A percentile compares a stretch with the other conserved stretches of the same genome.
Conservation (phyloP, 2,329 filamentous ascomycete species). For the Fusarium sp. region DNA sequence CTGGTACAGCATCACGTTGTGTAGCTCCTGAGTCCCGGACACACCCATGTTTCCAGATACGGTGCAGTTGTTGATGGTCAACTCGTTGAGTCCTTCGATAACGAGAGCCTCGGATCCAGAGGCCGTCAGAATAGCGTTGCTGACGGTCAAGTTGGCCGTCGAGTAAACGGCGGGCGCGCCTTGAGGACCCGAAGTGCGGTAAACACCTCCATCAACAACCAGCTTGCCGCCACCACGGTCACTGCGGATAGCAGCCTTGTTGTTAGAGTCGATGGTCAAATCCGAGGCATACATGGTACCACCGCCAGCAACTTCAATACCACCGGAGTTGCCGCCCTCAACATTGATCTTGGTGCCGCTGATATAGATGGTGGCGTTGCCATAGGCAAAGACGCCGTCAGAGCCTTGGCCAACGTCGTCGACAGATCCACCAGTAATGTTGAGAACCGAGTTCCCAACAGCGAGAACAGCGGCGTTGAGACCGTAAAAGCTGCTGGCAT, state of each 20-base stretch:
- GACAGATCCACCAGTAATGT: constrained; percentile 20
- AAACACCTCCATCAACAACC: constrained; percentile 18
- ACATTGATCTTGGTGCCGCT: constrained; percentile 21
- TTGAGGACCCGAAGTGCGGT: constrained; percentile 15
- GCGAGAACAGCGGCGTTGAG: constrained; percentile 19
- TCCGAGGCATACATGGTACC: constrained; percentile 20
- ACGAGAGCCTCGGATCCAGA: constrained; percentile 14
- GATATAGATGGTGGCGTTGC: constrained; percentile 20
- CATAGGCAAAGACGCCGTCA: constrained; percentile 23
- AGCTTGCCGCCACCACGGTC: constrained; percentile 20
- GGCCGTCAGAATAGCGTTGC: constrained; percentile 10
- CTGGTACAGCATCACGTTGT: constrained; percentile 30
- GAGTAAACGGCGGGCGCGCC: constrained; percentile 24
- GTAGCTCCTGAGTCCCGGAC: constrained; percentile 16
- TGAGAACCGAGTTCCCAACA: constrained; percentile 14
- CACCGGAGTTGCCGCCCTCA: constrained; percentile 16
- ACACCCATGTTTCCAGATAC: constrained; percentile 23
- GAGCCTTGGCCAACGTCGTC: constrained; percentile 14
- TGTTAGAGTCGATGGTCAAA: constrained; percentile 19
- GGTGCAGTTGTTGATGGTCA: constrained; percentile 26
- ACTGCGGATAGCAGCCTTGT: constrained; percentile 25
- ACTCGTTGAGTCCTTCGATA: constrained; percentile 23
- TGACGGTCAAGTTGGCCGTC: constrained; percentile 25
- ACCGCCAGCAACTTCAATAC: constrained; percentile 23
- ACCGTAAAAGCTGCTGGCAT: constrained; percentile 25